Evolutionary conservation across 1,284 basidiomycete species (phyloP), one percentile per base, ranked within the genome.

Genomic region (Melampsora larici-populina): DNA sequence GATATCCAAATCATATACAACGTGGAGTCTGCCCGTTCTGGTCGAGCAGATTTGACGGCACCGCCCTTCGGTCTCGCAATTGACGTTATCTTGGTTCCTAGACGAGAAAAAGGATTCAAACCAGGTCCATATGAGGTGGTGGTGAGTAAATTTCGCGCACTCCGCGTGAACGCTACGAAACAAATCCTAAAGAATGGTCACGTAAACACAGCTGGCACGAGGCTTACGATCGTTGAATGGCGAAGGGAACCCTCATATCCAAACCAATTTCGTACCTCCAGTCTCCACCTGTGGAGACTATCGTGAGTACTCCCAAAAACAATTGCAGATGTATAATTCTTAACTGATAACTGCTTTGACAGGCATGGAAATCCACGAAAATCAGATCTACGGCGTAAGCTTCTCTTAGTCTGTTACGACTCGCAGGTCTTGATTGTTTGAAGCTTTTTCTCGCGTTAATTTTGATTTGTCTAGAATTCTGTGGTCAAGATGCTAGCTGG

Each of bases 161-260:
- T 24, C 67, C 64, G 43, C 79, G 79, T 60, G 80, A 71, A 67
- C 77, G 78, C 24, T 26, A 51, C 26, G 46, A 67, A 48, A n/a
- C 3, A 26, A 33, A 65, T 11, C 33, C 63, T 65, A 9, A 65
- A 65, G 3, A 8, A 33, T 31, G 29, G 21, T 65, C 21, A 24
- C 29, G 55, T n/a, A 51, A 24, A 1, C 29, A 18, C 21, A 70
- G 70, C 43, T 72, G 49, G 70, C 70, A 33, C 51, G 58, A 15
- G 70, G 70, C 58, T 58, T 72, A 11, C 55, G 70, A 72, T 26
- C 70, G 15, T 40, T 36, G 60, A 48, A 72, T 29, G 70, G 70
- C 21, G 31, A 60, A 3, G 29, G 29, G 21, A 24, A 51, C 58
- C 36, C 55, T 43, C 55, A 72, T 36, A 72, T 72, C 17, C 70